A percentile compares a stretch with the other conserved stretches of the same genome.
These are phyloP conservation scores for Acacia crassicarpa DNA, from an alignment of 306 rosid species.

Conservation along the genomic window DNA sequence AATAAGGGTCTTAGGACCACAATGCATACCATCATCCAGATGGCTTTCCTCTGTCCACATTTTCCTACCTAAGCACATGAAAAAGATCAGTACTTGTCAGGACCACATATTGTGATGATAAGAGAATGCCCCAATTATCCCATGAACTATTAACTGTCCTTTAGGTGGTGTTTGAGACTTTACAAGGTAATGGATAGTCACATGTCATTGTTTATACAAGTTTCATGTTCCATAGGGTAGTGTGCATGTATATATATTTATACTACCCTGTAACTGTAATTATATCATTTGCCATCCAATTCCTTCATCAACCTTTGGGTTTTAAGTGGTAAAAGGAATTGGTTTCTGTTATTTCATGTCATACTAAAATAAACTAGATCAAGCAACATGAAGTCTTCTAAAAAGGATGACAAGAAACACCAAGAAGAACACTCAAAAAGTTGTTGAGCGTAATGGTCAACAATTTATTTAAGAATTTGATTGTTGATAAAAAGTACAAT, in stretches of 20 bases:
- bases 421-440: too few relatives aligned
- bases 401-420: too few relatives aligned
- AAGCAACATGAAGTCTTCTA: too few relatives aligned
- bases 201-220: not conserved
- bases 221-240: not conserved
- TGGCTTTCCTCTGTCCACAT: not conserved
- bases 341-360: not conserved
- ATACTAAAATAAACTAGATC: too few relatives aligned
- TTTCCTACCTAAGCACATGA: not conserved
- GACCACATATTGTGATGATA: not conserved
- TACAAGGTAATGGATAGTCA: not conserved
- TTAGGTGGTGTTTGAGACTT: not conserved
- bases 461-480: too few relatives aligned
- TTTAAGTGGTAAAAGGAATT: not conserved
- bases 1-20: not conserved
- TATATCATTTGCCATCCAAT: not conserved
- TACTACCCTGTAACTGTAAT: not conserved
- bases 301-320: not conserved
- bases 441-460: too few relatives aligned
- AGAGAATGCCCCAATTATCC: not conserved
- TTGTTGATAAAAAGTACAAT: too few relatives aligned
- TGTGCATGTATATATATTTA: too few relatives aligned
- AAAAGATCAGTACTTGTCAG: not conserved
- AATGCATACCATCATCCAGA: not conserved
- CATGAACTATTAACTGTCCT: not conserved